These are phyloP conservation scores for Leccinum olivaceopallidum DNA, from an alignment of 768 basidiomycete genomes.

Conservation along the genomic window DNA sequence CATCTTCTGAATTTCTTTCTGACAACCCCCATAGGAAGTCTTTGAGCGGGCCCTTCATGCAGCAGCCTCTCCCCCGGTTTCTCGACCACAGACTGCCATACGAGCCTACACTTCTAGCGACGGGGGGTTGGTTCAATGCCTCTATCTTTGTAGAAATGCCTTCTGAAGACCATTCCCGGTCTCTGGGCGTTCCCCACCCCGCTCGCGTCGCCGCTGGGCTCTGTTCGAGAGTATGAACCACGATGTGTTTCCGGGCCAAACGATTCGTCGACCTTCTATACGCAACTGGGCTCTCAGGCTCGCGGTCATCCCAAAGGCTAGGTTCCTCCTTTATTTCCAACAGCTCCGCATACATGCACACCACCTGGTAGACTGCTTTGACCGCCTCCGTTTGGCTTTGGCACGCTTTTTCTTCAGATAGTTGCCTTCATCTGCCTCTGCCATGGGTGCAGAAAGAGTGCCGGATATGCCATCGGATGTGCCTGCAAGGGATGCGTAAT, in stretches of 20 bases:
- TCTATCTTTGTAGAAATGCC: constrained; percentile 21
- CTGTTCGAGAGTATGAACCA: constrained; percentile 1
- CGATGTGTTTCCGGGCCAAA: not conserved
- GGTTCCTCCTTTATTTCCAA: no score
- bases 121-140: constrained; percentile 11
- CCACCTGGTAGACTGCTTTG: no score
- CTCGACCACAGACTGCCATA: constrained; percentile 8
- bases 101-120: constrained; percentile 8
- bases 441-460: no score
- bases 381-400: no score
- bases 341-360: no score
- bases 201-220: not conserved
- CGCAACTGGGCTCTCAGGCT: constrained; percentile 13
- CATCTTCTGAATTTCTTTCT: constrained; percentile 11
- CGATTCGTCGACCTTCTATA: constrained; percentile 5
- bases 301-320: no score
- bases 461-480: no score
- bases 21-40: constrained; percentile 10
- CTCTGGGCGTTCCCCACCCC: constrained; percentile 11
- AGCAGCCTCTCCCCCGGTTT: constrained; percentile 3
- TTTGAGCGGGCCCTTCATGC: constrained; percentile 12
- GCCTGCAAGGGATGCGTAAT: no score
- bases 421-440: no score
- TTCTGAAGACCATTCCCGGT: not conserved
- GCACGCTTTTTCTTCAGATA: no score